Evolutionary conservation across 495 filamentous ascomycete genomes (phyloP), one percentile per base, ranked within the genome.

Genomic region (Neurospora sp.): DNA sequence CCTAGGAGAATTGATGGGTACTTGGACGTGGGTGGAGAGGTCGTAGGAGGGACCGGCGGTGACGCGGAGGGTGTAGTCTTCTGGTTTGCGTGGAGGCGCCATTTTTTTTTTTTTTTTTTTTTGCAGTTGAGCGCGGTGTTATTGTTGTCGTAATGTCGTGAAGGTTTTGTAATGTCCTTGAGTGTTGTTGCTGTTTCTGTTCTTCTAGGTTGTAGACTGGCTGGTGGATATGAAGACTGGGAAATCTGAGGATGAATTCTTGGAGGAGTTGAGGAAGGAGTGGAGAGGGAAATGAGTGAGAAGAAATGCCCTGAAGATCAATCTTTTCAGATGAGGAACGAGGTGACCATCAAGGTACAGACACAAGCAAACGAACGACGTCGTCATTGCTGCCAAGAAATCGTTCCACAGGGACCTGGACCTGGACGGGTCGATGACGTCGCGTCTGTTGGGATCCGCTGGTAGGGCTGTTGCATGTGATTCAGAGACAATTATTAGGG

Each of bases 1-100:
- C 39, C 84, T 76, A 6, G 85, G 71, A 20, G 84, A 82, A 79
- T 98, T 98, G 76, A 97, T 94, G 6, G 85, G 83, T 2, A 98
- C 88, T 3, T 86, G 76, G 73, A 88, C 76, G 78, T 97, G 94
- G 1, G 86, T 89, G 48, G 84, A 77, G 35, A 80, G 76, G 79
- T 94, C 87, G 82, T 97, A 95, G 35, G 84, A 82, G 11, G 91
- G 85, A 5, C 95, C 95, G 11, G 92, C 92, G 10, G 91, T 93
- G 22, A 93, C 89, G 72, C 86, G 87, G 71, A 94, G 86, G 38
- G 89, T 82, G 80, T 92, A 93, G 69, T 92, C 89, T 53, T 89
- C 82, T 31, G 88, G 46, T 22, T 53, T 22, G 0, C 46, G 4
- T 4, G 46, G 9, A 2, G 46, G 46, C 0, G 46, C 46, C 46